These are phyloP conservation scores for Cryptococcus sp. DNA, from an alignment of 1,284 basidiomycete genomes.

Conservation along the genomic window DNA sequence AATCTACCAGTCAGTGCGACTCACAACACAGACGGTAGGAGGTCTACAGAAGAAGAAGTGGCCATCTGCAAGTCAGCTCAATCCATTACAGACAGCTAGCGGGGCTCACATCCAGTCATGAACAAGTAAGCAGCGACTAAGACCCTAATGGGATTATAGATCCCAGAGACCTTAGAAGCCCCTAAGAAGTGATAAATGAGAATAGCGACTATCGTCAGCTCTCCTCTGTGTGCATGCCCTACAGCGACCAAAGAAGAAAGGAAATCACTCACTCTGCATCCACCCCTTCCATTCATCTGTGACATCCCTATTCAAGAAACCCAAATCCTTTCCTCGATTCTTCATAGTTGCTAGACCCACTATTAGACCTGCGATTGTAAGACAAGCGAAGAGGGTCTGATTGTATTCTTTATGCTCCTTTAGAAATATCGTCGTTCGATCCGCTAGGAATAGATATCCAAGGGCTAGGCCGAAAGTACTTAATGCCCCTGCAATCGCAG, in stretches of 20 bases:
- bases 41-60: conserved; percentile 46
- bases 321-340: conserved; percentile 65
- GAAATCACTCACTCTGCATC: conserved; percentile 73
- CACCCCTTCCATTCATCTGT: conserved; percentile 95
- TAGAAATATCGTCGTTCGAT: conserved; percentile 74
- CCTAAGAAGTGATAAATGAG: conserved; percentile 85
- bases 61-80: conserved; percentile 29
- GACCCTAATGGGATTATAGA: conserved; percentile 83
- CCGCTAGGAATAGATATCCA: conserved; percentile 66
- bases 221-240: neutral
- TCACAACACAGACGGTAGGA: neutral
- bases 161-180: conserved; percentile 78
- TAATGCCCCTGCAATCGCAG: conserved; percentile 48
- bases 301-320: conserved; percentile 82
- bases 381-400: conserved; percentile 60
- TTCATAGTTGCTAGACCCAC: conserved; percentile 64
- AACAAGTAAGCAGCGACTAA: conserved; percentile 82
- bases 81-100: too few relatives aligned
- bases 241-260: neutral
- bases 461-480: conserved; percentile 63
- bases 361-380: conserved; percentile 56
- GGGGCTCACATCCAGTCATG: conserved; percentile 52
- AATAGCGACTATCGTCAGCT: conserved; percentile 60
- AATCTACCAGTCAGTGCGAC: conserved; percentile 57
- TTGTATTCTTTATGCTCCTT: conserved; percentile 83